Evolutionary conservation across 1,139 yeast species (phyloP), one percentile per base, ranked within the genome.

Genomic region (Ashbya aceris): DNA sequence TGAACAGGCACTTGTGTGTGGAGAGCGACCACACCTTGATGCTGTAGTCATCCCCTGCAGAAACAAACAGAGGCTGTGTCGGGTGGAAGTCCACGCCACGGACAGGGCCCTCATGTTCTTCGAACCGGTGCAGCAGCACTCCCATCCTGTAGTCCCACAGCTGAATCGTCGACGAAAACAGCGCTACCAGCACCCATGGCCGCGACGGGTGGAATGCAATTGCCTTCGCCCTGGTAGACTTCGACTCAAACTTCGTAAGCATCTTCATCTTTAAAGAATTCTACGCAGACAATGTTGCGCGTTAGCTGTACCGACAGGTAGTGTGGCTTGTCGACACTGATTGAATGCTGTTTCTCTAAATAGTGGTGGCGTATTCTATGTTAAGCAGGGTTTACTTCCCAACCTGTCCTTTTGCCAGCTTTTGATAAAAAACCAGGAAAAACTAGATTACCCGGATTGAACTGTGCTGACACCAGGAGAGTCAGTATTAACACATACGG

Each of bases 71-170:
- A 30, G 97, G 97, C 66, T 93, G 98, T 5, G 97, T 87, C 46
- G 96, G 96, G 66, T 93, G 99, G 74, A 93, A 91, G 61, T 81
- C 91, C 38, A 93, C 85, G 49, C 91, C 81, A 66, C 98, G 78
- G 29, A 93, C 98, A 6, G 98, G 97, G 26, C 98, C 99, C 55
- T 85, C 96, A 61, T 93, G 99, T 54, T 91, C 98, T 66, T 93
- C 98, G 60, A 87, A 93, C 45, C 96, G 76, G 64, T 89, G 98
- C 62, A 93, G 81, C 59, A 93, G 70, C 2, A 97, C 87, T 38
- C 99, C 99, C 98, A 93, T 93, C 61, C 99, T 80, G 67, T 93
- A 93, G 65, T 93, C 99, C 99, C 99, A 93, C 51, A 91, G 73
- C 66, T 91, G 98, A 62, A 91, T 89, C 13, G 96, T 86, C 27